A percentile compares a stretch with the other conserved stretches of the same genome.
phyloP scores from a whole-genome alignment of 2,329 filamentous ascomycete genomes.

The Trichocomaceae sp. region DNA sequence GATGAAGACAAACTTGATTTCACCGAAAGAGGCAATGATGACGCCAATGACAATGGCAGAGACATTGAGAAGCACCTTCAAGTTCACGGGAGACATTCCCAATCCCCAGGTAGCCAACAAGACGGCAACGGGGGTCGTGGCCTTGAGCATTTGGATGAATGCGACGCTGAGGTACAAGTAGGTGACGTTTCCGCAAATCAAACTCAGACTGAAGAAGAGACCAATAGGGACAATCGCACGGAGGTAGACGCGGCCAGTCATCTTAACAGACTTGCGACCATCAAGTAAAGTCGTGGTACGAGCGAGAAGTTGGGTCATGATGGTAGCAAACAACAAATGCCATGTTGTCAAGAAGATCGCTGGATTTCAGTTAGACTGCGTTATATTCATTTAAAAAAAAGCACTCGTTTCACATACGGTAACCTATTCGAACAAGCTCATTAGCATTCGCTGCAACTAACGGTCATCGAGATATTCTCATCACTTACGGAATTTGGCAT shows the following conservation, averaged over 20 bases:
- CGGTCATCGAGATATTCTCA: conserved; percentile 4
- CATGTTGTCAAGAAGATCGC: conserved; percentile 77
- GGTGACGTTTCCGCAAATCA: conserved; percentile 94
- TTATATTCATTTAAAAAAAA: neutral
- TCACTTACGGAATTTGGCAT: conserved; percentile 68
- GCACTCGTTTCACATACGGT: conserved; percentile 35
- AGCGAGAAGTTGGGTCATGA: conserved; percentile 91
- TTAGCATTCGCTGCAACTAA: conserved; percentile 13
- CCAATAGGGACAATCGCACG: conserved; percentile 92
- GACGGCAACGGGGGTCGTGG: conserved; percentile 89
- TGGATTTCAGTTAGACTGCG: conserved; percentile 20
- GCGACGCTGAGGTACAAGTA: conserved; percentile 93
- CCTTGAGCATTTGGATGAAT: conserved; percentile 99
- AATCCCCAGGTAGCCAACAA: conserved; percentile 83
- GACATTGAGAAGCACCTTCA: conserved; percentile 86
- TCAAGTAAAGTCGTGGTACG: conserved; percentile 85
- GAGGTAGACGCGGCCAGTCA: conserved; percentile 90
- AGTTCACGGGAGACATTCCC: conserved; percentile 73
- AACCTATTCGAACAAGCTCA: conserved; percentile 28
- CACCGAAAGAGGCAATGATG: conserved; percentile 86
- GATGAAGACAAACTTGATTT: conserved; percentile 74
- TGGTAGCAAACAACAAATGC: conserved; percentile 85
- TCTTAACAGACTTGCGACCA: conserved; percentile 91
- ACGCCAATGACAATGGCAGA: conserved; percentile 93
- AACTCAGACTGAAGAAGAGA: conserved; percentile 87